Evolutionary conservation across 257 asterid species (phyloP), one percentile per base, ranked within the genome.

Genomic region (Paraleonurus japonicus): DNA sequence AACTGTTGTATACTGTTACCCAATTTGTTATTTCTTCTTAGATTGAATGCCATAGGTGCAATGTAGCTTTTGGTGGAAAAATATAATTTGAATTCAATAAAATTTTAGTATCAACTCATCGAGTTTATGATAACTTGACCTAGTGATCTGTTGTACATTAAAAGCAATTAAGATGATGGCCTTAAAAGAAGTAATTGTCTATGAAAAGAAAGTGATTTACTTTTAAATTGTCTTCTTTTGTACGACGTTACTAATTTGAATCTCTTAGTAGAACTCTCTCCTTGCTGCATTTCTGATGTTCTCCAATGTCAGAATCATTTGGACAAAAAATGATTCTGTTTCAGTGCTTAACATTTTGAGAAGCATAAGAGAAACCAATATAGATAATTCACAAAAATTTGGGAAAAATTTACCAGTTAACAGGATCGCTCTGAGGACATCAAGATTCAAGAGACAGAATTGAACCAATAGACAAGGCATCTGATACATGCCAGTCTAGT

Each of bases 401-500:
- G 35, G 61, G 24, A 60, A 28, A 26, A n/a, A 7, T 45, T 26
- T 17, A 60, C 24, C 35, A 4, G 37, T 5, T 60, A 26, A n/a
- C 19, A 16, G 75, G 75, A 41, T 39, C 7, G 2, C 41, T 39
- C 30, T 33, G 32, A 24, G 62, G 62, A 23, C 62, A 55, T 23
- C 7, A 13, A 55, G 35, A 55, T 3, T 4, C 62, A 55, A 19
- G 28, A 55, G 28, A 55, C 8, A 33, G 19, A 27, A 15, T 26
- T 15, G 11, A 59, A 27, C 19, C 19, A 59, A 27, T 26, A 26
- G 39, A 59, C 65, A 5, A 27, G 65, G n/a, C 43, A 64, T 64
- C 54, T 64, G 55, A 19, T 43, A 32, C 59, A 65, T 13, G 59
- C 59, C 59, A 65, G 58, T 13, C 5, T 45, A 64, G 39, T 64